Base-by-base conservation (phyloP, 1,139 yeast genomes). In the Yamadazyma trypodendri region DNA sequence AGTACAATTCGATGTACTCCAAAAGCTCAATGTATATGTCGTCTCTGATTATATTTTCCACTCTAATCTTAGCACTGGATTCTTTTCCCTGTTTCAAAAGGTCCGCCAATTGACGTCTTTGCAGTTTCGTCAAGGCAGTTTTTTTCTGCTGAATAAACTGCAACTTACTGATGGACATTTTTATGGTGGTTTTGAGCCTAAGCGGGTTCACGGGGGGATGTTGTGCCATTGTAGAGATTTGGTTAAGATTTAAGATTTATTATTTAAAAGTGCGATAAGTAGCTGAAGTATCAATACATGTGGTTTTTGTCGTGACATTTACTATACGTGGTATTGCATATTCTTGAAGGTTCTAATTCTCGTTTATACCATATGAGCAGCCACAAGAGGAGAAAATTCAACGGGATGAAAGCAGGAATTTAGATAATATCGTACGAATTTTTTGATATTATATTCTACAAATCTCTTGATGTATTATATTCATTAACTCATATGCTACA, bases 81-180 rank as follows among this genome's bases (percentile, higher is more conserved):
- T 87, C 92, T 55, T 86, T 87, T 5, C 90, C 89, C 34, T 68
- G 72, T 5, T 72, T 66, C 37, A 89, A 64, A 17, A 88, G 63
- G 37, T 84, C 89, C 1, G 96, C 95, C 64, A 85, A 70, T 60
- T 68, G 69, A 42, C 96, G 69, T 43, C 96, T 68, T 47, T 81
- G 87, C 51, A 85, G 94, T 58, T 88, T 89, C 6, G 94, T 81
- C 21, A 86, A 51, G 0, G 96, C 96, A 2, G 80, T 68, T 50
- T 85, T 87, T 63, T 87, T 87, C 43, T 86, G 88, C 58, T 89
- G 95, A 15, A 84, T 74, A 54, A 87, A 81, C 50, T 87, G 75
- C 36, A 89, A 73, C 48, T 92, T 78, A 52, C 86, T 84, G 29
- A 87, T 79, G 21, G 94, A 84, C 85, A 88, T 85, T 56, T 83